Evolutionary conservation across 768 basidiomycete species (phyloP).

Genomic region (Baorangia bicolor): DNA sequence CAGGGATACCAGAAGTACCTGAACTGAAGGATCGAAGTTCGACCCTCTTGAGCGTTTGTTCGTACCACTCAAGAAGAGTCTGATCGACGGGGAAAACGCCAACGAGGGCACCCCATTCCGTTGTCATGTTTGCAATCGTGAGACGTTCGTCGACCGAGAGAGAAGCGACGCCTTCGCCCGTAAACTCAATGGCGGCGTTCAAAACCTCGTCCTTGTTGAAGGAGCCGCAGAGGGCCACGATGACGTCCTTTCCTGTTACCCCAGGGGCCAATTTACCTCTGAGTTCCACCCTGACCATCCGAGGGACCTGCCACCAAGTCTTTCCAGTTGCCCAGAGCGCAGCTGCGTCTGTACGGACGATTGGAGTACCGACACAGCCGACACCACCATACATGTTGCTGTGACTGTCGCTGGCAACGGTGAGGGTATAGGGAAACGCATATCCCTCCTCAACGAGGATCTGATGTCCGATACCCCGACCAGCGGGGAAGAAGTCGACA

Average conservation of each 20-base stretch:
- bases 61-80: slow-evolving; percentile 84
- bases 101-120: slow-evolving; percentile 97
- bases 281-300: slow-evolving; percentile 94
- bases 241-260: slow-evolving; percentile 97
- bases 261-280: slow-evolving; percentile 79
- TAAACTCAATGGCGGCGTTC: slow-evolving; percentile 96
- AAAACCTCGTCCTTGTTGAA: slow-evolving; percentile 97
- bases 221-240: slow-evolving; percentile 91
- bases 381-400: slow-evolving; percentile 99
- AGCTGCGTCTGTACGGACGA: slow-evolving; percentile 93
- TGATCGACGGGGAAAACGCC: slow-evolving; percentile 94
- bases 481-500: slow-evolving; percentile 96
- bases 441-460: slow-evolving; percentile 98
- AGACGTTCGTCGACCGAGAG: slow-evolving; percentile 89
- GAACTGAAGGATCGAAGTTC: slow-evolving; percentile 75
- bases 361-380: slow-evolving; percentile 95
- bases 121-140: slow-evolving; percentile 99
- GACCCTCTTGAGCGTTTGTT: slow-evolving; percentile 63
- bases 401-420: slow-evolving; percentile 95
- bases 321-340: slow-evolving; percentile 98
- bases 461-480: slow-evolving; percentile 97
- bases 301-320: slow-evolving; percentile 99
- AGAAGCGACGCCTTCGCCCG: slow-evolving; percentile 78
- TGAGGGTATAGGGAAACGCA: slow-evolving; percentile 93
- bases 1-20: slow-evolving; percentile 48